phyloP scores from a whole-genome alignment of 768 basidiomycete genomes.

The Auriscalpium orientale region DNA sequence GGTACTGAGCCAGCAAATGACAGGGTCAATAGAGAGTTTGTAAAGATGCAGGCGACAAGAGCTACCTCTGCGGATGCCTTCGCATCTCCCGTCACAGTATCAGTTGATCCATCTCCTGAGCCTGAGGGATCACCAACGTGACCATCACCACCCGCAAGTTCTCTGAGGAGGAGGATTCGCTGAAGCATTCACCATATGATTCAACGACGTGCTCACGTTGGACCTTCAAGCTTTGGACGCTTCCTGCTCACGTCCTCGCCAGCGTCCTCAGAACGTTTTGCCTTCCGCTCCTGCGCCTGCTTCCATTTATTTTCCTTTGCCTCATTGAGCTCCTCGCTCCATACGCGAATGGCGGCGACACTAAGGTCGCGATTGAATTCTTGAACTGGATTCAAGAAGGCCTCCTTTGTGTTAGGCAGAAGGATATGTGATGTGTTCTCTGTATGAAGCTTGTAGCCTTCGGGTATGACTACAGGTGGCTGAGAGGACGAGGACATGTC shows the following conservation, averaged over 20 bases:
- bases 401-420: constrained; percentile 65
- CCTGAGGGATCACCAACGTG: background rate
- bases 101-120: background rate
- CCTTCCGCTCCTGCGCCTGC: constrained; percentile 41
- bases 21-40: background rate
- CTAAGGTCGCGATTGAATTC: constrained; percentile 96
- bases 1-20: constrained; percentile 38
- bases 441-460: constrained; percentile 70
- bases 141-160: no score
- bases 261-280: constrained; percentile 25
- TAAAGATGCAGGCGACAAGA: background rate
- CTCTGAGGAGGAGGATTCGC: no score
- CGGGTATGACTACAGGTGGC: constrained; percentile 38
- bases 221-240: constrained; percentile 6
- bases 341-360: constrained; percentile 83
- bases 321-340: constrained; percentile 68
- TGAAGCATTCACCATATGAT: no score
- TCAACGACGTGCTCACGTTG: background rate
- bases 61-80: constrained; percentile 7
- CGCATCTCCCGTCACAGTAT: background rate
- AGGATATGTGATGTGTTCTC: constrained; percentile 81
- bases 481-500: background rate
- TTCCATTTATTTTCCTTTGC: constrained; percentile 58
- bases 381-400: constrained; percentile 95
- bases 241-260: constrained; percentile 19